Evolutionary conservation across 352 stramenopile genomes (phyloP).

Genomic region (Achlya hypogyna): DNA sequence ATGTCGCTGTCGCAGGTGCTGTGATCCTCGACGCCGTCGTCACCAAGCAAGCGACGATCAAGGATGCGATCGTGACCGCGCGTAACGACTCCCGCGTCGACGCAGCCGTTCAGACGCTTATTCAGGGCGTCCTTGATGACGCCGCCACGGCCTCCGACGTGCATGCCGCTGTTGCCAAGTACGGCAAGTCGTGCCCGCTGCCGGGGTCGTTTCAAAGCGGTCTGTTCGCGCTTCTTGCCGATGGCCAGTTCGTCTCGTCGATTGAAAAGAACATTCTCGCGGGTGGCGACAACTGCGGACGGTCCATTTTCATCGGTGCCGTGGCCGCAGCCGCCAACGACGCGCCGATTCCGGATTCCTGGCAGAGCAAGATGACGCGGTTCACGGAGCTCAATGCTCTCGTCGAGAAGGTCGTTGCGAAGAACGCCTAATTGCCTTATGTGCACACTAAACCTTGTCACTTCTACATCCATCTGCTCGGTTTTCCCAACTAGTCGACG

Average conservation of each 20-base stretch:
- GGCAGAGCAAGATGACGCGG: conserved; percentile 42
- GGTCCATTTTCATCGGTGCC: conserved; percentile 52
- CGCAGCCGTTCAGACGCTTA: conserved; percentile 24
- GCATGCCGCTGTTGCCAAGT: conserved; percentile 34
- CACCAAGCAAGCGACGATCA: conserved; percentile 24
- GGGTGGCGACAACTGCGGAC: conserved; percentile 62
- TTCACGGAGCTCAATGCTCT: conserved; percentile 32
- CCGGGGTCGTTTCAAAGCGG: conserved; percentile 45
- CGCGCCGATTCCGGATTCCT: conserved; percentile 30
- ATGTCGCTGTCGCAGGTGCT: conserved; percentile 39
- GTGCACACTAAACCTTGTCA: background rate
- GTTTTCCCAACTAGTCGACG: background rate
- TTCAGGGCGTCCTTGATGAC: conserved; percentile 41
- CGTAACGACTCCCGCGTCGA: conserved; percentile 31
- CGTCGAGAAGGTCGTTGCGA: conserved; percentile 33
- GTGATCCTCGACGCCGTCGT: conserved; percentile 49
- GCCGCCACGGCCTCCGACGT: conserved; percentile 35
- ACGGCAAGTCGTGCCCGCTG: conserved; percentile 50
- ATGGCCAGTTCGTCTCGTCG: conserved; percentile 31
- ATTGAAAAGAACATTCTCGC: conserved; percentile 47
- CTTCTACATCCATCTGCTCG: background rate
- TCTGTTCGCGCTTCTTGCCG: conserved; percentile 49
- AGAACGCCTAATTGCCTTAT: conserved; percentile 1
- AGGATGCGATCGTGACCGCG: conserved; percentile 32
- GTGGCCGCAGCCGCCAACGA: conserved; percentile 29